A percentile compares a stretch with the other conserved stretches of the same genome.
These are phyloP conservation scores for Phaeosphaeriaceae sp. DNA, from an alignment of 2,329 filamentous ascomycete species.

Conservation along the genomic window DNA sequence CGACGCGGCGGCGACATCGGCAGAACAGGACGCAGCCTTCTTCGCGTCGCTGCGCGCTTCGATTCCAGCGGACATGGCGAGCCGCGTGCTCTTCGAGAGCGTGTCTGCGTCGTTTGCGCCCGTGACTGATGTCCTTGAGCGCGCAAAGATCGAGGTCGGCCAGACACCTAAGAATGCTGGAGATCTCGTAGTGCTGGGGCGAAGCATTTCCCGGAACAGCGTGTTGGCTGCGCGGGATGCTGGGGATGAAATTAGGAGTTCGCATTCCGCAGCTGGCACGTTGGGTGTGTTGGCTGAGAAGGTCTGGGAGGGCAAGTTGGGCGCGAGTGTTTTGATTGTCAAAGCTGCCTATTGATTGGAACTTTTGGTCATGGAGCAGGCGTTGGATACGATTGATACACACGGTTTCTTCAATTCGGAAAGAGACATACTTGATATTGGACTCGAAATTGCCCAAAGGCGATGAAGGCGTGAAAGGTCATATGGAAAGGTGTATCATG, in stretches of 20 bases:
- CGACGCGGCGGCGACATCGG: constrained; percentile 12
- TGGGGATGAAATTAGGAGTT: constrained; percentile 48
- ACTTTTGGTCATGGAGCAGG: background rate
- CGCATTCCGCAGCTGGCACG: constrained; percentile 49
- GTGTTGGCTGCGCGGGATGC: constrained; percentile 36
- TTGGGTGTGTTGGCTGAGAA: constrained; percentile 67
- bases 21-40: constrained; percentile 60
- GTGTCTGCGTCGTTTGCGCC: constrained; percentile 40
- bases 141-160: constrained; percentile 66
- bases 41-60: constrained; percentile 65
- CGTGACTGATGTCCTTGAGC: constrained; percentile 57
- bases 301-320: constrained; percentile 65
- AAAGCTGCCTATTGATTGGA: constrained; percentile 57
- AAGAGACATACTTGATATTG: too few species aligned
- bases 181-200: constrained; percentile 73
- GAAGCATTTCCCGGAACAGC: constrained; percentile 46
- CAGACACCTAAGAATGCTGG: constrained; percentile 70
- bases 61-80: constrained; percentile 58
- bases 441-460: background rate
- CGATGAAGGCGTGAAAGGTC: background rate
- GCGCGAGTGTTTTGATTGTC: constrained; percentile 73
- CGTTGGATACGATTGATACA: background rate
- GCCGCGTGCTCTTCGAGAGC: constrained; percentile 66
- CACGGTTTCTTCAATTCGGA: too few species aligned
- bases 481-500: background rate